These are phyloP conservation scores for Colletotrichum sp. DNA, from an alignment of 2,329 filamentous ascomycete species.

Conservation along the genomic window DNA sequence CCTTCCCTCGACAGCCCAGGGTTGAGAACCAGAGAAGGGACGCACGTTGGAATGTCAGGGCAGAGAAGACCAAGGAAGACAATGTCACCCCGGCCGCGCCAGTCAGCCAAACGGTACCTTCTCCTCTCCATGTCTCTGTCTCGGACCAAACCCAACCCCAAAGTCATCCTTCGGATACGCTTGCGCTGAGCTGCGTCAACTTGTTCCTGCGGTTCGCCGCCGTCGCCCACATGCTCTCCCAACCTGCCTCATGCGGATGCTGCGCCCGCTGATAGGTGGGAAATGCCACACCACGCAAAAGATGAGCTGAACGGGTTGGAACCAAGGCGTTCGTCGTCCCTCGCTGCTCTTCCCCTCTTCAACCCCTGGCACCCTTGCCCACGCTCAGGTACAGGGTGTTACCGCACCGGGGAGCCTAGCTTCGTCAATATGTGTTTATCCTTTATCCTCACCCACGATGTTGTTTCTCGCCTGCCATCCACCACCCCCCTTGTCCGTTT, in stretches of 20 bases:
- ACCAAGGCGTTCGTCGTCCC: neutral
- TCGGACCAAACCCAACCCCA: neutral
- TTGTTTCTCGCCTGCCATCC: neutral
- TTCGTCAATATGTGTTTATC: neutral
- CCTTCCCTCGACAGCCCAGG: neutral
- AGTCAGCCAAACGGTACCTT: neutral
- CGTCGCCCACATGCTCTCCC: constrained; percentile 6
- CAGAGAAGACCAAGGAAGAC: neutral
- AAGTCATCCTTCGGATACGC: neutral
- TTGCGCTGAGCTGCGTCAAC: neutral
- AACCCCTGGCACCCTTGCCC: constrained; percentile 9
- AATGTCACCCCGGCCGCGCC: neutral
- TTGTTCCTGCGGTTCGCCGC: constrained; percentile 15
- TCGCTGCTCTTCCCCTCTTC: neutral
- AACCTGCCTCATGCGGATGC: constrained; percentile 33
- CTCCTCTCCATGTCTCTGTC: neutral
- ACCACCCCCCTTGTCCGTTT: neutral
- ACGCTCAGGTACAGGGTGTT: constrained; percentile 19
- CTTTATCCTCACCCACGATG: neutral
- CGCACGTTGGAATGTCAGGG: neutral
- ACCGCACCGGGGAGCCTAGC: constrained; percentile 10
- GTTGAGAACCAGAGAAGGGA: neutral
- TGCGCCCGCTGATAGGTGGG: constrained; percentile 30
- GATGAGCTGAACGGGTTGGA: constrained; percentile 10
- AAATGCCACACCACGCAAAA: constrained; percentile 11